These are phyloP conservation scores for Penicillium sp. DNA, from an alignment of 2,329 filamentous ascomycete species.

Conservation along the genomic window DNA sequence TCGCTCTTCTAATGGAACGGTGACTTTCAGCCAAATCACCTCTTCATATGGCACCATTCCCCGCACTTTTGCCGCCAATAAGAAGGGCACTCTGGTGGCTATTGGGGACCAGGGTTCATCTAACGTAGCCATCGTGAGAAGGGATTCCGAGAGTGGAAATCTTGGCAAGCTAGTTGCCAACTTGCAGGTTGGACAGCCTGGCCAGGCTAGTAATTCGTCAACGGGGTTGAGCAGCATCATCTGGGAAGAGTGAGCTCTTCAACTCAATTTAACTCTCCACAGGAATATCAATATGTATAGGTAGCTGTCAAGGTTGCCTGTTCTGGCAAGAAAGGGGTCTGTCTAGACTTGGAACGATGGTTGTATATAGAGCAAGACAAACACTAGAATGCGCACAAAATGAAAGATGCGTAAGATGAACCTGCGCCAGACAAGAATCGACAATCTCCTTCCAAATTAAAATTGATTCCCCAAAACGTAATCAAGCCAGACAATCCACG, in stretches of 20 bases:
- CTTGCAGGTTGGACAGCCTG: background rate
- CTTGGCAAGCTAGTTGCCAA: background rate
- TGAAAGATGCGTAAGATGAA: background rate
- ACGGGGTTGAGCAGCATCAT: background rate
- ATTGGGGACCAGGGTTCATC: background rate
- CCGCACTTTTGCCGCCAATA: background rate
- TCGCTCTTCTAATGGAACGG: background rate
- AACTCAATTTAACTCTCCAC: background rate
- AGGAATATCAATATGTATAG: background rate
- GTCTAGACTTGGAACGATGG: background rate
- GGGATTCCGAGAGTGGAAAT: background rate
- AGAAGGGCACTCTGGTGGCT: background rate
- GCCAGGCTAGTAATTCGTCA: background rate
- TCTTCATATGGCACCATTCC: background rate
- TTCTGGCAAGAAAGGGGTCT: background rate
- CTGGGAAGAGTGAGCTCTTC: background rate
- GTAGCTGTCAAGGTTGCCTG: background rate
- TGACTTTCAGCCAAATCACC: background rate
- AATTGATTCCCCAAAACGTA: background rate
- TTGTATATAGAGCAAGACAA: background rate
- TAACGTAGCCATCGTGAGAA: background rate
- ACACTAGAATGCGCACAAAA: background rate
- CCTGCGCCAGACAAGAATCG: background rate
- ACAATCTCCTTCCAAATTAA: background rate
- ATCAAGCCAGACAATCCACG: slow-evolving; percentile 1